These are phyloP conservation scores for Quercus berberidifolia DNA, from an alignment of 306 rosid genomes.

Conservation along the genomic window DNA sequence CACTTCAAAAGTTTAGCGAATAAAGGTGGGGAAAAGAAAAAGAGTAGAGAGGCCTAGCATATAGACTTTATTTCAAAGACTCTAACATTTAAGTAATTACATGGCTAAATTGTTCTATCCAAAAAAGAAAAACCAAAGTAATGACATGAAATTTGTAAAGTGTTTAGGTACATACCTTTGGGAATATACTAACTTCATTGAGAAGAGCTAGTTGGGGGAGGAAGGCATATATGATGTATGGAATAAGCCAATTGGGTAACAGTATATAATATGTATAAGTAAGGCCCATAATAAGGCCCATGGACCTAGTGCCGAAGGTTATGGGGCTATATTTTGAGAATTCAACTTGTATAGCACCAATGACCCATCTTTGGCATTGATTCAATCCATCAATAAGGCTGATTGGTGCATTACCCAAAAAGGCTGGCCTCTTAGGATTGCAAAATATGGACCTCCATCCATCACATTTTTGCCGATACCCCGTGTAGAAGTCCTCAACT, in stretches of 20 bases:
- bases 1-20: too few species aligned
- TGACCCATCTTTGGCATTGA: slow-evolving; percentile 36
- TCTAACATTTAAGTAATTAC: too few species aligned
- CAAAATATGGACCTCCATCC: slow-evolving; percentile 40
- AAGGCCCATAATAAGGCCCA: slow-evolving; percentile 34
- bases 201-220: slow-evolving; percentile 39
- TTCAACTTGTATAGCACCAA: slow-evolving; percentile 26
- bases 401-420: slow-evolving; percentile 35
- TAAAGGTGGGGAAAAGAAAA: too few species aligned
- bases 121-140: too few species aligned
- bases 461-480: slow-evolving; percentile 16
- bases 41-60: too few species aligned
- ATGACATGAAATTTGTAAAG: neutral
- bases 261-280: slow-evolving; percentile 21
- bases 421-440: slow-evolving; percentile 39
- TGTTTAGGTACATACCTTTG: slow-evolving; percentile 8
- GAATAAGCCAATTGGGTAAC: slow-evolving; percentile 28
- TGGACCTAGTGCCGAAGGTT: slow-evolving; percentile 5
- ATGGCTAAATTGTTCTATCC: too few species aligned
- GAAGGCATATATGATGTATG: slow-evolving; percentile 26
- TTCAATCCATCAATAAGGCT: slow-evolving; percentile 22
- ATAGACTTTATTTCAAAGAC: too few species aligned
- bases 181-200: slow-evolving; percentile 36
- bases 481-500: slow-evolving; percentile 35
- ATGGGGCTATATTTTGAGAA: slow-evolving; percentile 30